Evolutionary conservation across 371 early-diverging fungal genomes (phyloP).

Genomic region (Encephalitozoon cuniculi): DNA sequence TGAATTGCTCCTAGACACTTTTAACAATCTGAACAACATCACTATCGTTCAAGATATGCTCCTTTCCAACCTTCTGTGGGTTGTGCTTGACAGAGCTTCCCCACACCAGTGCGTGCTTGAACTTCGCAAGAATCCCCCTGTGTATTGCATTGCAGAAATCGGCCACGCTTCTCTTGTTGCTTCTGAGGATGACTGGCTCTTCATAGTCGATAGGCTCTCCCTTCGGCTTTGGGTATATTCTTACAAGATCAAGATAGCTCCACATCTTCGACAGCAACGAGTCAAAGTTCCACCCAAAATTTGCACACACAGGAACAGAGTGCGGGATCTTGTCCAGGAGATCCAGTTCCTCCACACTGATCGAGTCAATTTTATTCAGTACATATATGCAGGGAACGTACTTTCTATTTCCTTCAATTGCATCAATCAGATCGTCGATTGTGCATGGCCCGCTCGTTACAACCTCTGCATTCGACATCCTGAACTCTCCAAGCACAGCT

Average conservation of each 20-base stretch:
- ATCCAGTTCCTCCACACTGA: conserved; percentile 81
- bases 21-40: conserved; percentile 97
- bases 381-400: conserved; percentile 90
- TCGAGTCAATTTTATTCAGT: conserved; percentile 93
- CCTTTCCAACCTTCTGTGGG: conserved; percentile 94
- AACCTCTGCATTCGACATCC: conserved; percentile 93
- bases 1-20: conserved; percentile 55
- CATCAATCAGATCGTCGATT: conserved; percentile 95
- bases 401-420: conserved; percentile 82
- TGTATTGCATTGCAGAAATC: conserved; percentile 96
- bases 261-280: conserved; percentile 72
- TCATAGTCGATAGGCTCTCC: conserved; percentile 89
- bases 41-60: conserved; percentile 82
- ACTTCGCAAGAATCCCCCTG: conserved; percentile 81
- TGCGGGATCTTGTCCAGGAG: conserved; percentile 90
- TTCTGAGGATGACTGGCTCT: conserved; percentile 81
- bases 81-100: conserved; percentile 91
- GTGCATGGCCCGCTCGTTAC: conserved; percentile 72
- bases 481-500: conserved; percentile 86
- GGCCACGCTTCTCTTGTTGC: conserved; percentile 69
- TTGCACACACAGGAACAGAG: conserved; percentile 85
- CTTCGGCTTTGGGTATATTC: conserved; percentile 91
- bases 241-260: conserved; percentile 54
- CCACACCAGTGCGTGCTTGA: conserved; percentile 95
- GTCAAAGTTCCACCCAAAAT: conserved; percentile 98